Evolutionary conservation across 441 rosid species (phyloP).

Genomic region (Gossypium laxum): DNA sequence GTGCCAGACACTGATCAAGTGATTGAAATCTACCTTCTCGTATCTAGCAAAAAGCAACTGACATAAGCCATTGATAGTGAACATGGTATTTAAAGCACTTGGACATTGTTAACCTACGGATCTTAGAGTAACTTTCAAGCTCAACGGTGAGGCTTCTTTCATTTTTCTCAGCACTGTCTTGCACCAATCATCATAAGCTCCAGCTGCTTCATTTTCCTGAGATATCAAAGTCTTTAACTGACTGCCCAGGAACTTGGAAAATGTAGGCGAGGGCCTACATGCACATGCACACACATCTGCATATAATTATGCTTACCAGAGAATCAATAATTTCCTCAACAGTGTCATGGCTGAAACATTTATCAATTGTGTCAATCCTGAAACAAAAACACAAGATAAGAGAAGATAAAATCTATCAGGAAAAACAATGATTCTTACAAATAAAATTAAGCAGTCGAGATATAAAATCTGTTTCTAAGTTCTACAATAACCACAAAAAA

Average conservation of each 20-base stretch:
- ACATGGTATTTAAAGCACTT: slow-evolving; percentile 14
- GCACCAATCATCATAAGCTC: slow-evolving; percentile 47
- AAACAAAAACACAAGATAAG: slow-evolving; percentile 9
- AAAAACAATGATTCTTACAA: neutral
- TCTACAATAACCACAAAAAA: neutral
- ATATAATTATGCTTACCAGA: slow-evolving; percentile 38
- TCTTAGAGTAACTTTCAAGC: slow-evolving; percentile 70
- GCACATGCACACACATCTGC: neutral
- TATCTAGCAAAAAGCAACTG: slow-evolving; percentile 34
- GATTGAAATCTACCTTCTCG: slow-evolving; percentile 83
- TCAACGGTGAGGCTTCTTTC: slow-evolving; percentile 75
- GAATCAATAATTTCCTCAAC: slow-evolving; percentile 73
- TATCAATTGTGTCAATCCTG: slow-evolving; percentile 72
- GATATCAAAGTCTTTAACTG: neutral
- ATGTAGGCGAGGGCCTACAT: neutral
- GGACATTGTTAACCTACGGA: slow-evolving; percentile 38
- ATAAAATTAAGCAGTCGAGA: neutral
- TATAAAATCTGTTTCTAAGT: neutral
- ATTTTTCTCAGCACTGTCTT: slow-evolving; percentile 41
- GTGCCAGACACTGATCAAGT: slow-evolving; percentile 72
- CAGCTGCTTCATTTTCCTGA: slow-evolving; percentile 54
- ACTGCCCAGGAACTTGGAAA: neutral
- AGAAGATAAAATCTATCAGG: neutral
- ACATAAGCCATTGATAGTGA: neutral
- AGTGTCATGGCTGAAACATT: slow-evolving; percentile 69